A percentile compares a stretch with the other conserved stretches of the same genome.
Evolutionary conservation across 176 grass and related monocot genomes (phyloP).

Genomic region (Elymus sibiricus): DNA sequence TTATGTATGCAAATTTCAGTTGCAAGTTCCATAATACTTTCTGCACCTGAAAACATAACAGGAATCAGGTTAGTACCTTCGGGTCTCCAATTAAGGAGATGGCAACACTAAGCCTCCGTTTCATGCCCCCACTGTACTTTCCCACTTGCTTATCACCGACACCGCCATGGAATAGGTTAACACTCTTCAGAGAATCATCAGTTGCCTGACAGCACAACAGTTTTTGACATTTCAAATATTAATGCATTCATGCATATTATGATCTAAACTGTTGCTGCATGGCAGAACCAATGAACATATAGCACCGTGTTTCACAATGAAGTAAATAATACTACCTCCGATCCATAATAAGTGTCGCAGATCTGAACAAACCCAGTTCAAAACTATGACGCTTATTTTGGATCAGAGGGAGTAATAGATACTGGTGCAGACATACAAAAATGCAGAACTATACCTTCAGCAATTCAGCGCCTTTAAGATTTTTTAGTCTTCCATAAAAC

Average conservation of each 20-base stretch:
- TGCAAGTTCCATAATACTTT: neutral
- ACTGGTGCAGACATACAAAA: neutral
- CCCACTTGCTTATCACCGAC: slow-evolving; percentile 72
- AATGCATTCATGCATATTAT: neutral
- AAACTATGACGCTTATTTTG: no score
- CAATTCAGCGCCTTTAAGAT: slow-evolving; percentile 66
- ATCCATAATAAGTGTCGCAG: no score
- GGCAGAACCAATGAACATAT: neutral
- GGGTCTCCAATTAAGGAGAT: slow-evolving; percentile 72
- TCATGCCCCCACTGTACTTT: slow-evolving; percentile 85
- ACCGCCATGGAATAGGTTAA: slow-evolving; percentile 60
- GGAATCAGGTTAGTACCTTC: slow-evolving; percentile 32
- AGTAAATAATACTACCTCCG: neutral
- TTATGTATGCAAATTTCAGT: neutral
- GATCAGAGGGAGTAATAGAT: no score
- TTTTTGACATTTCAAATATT: neutral
- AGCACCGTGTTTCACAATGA: neutral
- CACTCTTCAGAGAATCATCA: slow-evolving; percentile 68
- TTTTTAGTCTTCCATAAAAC: slow-evolving; percentile 94
- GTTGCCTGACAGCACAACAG: slow-evolving; percentile 49
- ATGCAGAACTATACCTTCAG: slow-evolving; percentile 42
- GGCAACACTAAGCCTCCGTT: slow-evolving; percentile 79
- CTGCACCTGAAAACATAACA: neutral
- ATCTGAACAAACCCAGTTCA: no score
- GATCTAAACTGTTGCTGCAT: neutral